phyloP scores from a whole-genome alignment of 192 early-diverging fungal species.

The Glomus cerebriforme region DNA sequence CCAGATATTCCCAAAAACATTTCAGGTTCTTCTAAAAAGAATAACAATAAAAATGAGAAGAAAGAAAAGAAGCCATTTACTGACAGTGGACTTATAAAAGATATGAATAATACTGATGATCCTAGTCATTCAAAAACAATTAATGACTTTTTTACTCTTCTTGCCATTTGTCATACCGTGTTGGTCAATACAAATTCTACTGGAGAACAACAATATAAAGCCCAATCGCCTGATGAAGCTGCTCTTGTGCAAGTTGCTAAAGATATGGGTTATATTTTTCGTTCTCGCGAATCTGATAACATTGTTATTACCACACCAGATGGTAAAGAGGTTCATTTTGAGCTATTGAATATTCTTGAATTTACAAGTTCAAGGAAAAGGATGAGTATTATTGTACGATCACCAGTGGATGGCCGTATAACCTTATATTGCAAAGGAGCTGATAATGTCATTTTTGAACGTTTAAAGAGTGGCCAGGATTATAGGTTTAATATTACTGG shows the following conservation, averaged over 20 bases:
- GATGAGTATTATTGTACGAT: constrained; percentile 63
- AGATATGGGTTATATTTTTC: constrained; percentile 58
- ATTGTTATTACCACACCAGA: constrained; percentile 40
- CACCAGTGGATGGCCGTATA: constrained; percentile 49
- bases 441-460: constrained; percentile 74
- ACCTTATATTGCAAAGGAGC: constrained; percentile 70
- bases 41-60: background rate
- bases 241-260: constrained; percentile 63
- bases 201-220: constrained; percentile 53
- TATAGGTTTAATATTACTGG: constrained; percentile 58
- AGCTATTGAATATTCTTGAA: constrained; percentile 69
- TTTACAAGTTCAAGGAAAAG: constrained; percentile 74
- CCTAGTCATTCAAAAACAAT: background rate
- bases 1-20: background rate
- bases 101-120: constrained; percentile 33
- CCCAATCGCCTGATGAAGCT: constrained; percentile 69
- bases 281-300: constrained; percentile 59
- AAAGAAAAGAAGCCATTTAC: constrained; percentile 42
- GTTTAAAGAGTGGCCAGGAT: constrained; percentile 60
- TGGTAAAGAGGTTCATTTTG: constrained; percentile 43
- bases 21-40: background rate
- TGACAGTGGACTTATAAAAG: constrained; percentile 39
- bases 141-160: constrained; percentile 52
- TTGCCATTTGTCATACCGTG: constrained; percentile 73
- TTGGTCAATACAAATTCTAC: constrained; percentile 36